These are phyloP conservation scores for Aspergillus steynii DNA, from an alignment of 495 filamentous ascomycete species.

Conservation along the genomic window DNA sequence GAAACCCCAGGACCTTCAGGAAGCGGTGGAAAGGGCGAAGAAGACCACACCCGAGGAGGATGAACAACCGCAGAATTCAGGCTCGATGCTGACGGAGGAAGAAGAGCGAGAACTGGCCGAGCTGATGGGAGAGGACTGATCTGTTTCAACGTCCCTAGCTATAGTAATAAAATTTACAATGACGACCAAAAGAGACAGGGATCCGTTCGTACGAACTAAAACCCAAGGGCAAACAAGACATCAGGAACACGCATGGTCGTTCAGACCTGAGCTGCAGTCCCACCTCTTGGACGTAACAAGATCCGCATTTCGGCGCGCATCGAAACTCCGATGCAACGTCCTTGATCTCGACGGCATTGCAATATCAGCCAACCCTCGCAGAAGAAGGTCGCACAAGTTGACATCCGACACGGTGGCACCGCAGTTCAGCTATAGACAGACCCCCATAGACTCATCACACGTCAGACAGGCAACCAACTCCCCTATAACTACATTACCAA, in stretches of 20 bases:
- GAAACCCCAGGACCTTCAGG: conserved; percentile 60
- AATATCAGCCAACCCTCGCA: neutral
- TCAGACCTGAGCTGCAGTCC: neutral
- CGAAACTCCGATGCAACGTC: neutral
- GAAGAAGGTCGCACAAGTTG: neutral
- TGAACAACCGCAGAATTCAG: conserved; percentile 40
- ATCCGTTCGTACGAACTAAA: neutral
- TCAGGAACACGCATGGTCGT: neutral
- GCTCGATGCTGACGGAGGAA: conserved; percentile 67
- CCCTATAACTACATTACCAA: neutral
- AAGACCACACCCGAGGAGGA: conserved; percentile 51
- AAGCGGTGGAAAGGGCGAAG: conserved; percentile 57
- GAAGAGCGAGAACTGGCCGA: conserved; percentile 87
- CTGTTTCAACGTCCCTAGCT: neutral
- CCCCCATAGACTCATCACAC: neutral
- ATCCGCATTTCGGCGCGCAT: neutral
- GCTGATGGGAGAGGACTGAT: conserved; percentile 74
- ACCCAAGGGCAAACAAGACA: neutral
- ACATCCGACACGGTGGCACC: neutral
- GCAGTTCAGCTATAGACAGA: neutral
- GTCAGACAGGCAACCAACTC: neutral
- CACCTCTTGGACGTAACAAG: neutral
- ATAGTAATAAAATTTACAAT: neutral
- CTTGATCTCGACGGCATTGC: neutral
- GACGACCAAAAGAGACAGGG: neutral